phyloP scores from a whole-genome alignment of 768 basidiomycete genomes.

The Tulasnella sp. region DNA sequence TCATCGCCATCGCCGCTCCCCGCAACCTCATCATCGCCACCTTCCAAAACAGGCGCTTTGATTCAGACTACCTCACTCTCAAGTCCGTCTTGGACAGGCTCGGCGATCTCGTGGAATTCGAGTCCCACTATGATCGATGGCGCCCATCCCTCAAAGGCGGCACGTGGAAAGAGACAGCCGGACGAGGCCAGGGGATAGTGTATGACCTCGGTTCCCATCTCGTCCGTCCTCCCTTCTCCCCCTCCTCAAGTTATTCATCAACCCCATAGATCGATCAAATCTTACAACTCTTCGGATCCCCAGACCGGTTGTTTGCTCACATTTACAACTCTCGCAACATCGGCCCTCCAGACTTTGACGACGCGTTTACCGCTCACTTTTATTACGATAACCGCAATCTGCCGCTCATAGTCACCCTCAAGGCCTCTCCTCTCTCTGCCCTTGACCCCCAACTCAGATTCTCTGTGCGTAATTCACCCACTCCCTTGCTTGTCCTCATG shows the following conservation, averaged over 20 bases:
- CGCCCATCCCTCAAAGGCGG: conserved; percentile 21
- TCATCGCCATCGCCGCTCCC: conserved; percentile 21
- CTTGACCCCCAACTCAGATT: conserved; percentile 26
- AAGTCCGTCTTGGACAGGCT: conserved; percentile 20
- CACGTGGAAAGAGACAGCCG: conserved; percentile 29
- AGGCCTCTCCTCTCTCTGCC: conserved; percentile 27
- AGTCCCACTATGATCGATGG: conserved; percentile 26
- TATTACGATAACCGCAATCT: conserved; percentile 21
- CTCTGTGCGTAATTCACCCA: conserved; percentile 9
- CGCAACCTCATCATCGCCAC: conserved; percentile 18
- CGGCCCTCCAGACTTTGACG: conserved; percentile 25
- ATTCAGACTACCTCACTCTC: conserved; percentile 26
- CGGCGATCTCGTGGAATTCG: conserved; percentile 21
- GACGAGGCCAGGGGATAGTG: conserved; percentile 27
- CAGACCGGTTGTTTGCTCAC: conserved; percentile 23
- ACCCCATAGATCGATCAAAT: conserved; percentile 27
- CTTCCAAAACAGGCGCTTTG: conserved; percentile 21
- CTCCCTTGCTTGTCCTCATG: neutral
- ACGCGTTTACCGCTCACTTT: conserved; percentile 24
- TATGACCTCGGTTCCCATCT: conserved; percentile 33
- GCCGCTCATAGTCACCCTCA: conserved; percentile 27
- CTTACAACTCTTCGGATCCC: conserved; percentile 30
- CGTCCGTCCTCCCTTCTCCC: conserved; percentile 12
- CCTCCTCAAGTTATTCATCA: neutral
- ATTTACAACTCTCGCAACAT: conserved; percentile 25